Base-by-base conservation (phyloP, 495 filamentous ascomycete species). In the Massariosphaeria phaeospora region DNA sequence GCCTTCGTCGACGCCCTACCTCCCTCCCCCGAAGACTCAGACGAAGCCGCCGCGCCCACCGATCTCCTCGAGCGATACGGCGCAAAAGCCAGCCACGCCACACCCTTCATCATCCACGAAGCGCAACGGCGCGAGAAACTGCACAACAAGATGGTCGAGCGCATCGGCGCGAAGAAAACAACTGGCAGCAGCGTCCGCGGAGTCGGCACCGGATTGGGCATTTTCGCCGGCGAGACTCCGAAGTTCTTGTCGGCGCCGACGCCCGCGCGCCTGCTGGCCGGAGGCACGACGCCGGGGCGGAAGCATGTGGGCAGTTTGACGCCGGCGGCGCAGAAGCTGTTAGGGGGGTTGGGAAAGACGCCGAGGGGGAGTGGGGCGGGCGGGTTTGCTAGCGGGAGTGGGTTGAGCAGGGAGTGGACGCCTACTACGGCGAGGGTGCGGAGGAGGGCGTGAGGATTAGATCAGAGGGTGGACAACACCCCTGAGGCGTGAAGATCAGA, bases 101-200 rank as follows among this genome's bases (percentile, higher is more conserved):
- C 38, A 12, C 91, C 91, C 1, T 98, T 98, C 67, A 79, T 84
- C 35, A 82, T 98, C 41, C 72, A 79, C 29, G 81, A 89, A 61
- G 81, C 83, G 30, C 82, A 88, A 52, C 83, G 78, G 65, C 75
- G 94, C 11, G 93, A 98, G 70, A 80, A 80, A 47, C 73, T 96
- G 11, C 93, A 94, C 70, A 82, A 91, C 65, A 81, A 84, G 15
- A 89, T 98, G 83, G 94, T 98, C 4, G 93, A 97, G 51, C 79
- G 80, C 42, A 85, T 86, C 0, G 53, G 54, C 31, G 41, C 84
- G 1, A 84, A 84, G 67, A 82, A 76, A 29, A 15, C 35, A 11
- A 91, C 88, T 64, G 76, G 87, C 18, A 39, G 15, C 9, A 25
- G 20, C 3, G 11, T 2, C 10, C 9, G 27, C 15, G 23, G 3